Conservation (phyloP, 768 basidiomycete species). For the Suillus decipiens region DNA sequence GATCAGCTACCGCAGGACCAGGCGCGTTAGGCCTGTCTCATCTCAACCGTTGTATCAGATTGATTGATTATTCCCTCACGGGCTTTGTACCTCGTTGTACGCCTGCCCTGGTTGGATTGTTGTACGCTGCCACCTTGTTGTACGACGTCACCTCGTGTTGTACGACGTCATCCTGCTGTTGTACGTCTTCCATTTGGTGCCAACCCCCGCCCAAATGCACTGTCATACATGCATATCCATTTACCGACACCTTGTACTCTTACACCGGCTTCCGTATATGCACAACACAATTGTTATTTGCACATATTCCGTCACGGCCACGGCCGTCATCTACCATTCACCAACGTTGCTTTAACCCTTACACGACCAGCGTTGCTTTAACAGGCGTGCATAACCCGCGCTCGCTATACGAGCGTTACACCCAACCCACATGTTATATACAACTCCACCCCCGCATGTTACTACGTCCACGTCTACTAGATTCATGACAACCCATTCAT, state of each 20-base stretch:
- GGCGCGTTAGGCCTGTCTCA: background rate
- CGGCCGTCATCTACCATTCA: background rate
- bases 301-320: background rate
- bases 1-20: background rate
- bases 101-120: background rate
- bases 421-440: background rate
- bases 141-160: background rate
- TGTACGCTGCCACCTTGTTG: background rate
- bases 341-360: background rate
- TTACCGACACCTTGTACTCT: background rate
- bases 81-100: background rate
- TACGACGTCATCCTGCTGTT: background rate
- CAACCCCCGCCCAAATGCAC: background rate
- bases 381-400: background rate
- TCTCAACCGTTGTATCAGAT: background rate
- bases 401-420: background rate
- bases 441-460: background rate
- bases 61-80: constrained; percentile 1
- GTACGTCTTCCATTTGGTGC: background rate
- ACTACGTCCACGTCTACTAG: background rate
- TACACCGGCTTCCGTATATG: constrained; percentile 1
- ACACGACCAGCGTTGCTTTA: background rate
- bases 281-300: background rate
- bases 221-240: background rate
- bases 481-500: background rate